These are phyloP conservation scores for Mycosarcoma mackinlayi DNA, from an alignment of 1,284 basidiomycete genomes.

Conservation along the genomic window DNA sequence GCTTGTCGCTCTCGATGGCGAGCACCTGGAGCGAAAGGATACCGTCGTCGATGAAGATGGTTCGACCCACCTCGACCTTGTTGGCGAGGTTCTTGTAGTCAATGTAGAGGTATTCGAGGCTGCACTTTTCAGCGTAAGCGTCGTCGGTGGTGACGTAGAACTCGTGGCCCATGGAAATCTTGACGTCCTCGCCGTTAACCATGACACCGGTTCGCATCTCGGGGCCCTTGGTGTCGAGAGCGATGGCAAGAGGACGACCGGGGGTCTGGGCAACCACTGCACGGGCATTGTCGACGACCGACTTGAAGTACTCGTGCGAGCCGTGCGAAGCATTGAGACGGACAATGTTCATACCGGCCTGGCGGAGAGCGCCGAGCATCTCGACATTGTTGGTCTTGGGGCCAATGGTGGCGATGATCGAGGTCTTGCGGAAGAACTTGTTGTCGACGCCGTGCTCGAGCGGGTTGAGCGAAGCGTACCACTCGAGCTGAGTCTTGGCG, in stretches of 20 bases:
- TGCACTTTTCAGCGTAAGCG: slow-evolving; percentile 82
- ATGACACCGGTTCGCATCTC: slow-evolving; percentile 98
- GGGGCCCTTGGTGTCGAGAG: slow-evolving; percentile 98
- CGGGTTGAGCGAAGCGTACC: slow-evolving; percentile 67
- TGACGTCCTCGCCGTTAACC: slow-evolving; percentile 84
- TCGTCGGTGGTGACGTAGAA: slow-evolving; percentile 90
- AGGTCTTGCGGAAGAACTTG: slow-evolving; percentile 67
- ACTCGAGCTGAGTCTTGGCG: slow-evolving; percentile 66
- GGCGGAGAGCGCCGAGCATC: slow-evolving; percentile 63
- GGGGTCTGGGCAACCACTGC: slow-evolving; percentile 58
- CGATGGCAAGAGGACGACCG: slow-evolving; percentile 94
- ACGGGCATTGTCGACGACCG: slow-evolving; percentile 66
- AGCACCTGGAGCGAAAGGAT: slow-evolving; percentile 94
- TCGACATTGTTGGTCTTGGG: slow-evolving; percentile 67
- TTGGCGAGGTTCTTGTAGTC: slow-evolving; percentile 86
- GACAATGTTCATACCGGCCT: slow-evolving; percentile 68
- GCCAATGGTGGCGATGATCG: slow-evolving; percentile 67
- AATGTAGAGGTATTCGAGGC: slow-evolving; percentile 75
- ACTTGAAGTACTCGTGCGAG: slow-evolving; percentile 65
- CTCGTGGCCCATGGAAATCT: slow-evolving; percentile 90
- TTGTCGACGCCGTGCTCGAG: slow-evolving; percentile 65
- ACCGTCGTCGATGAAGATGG: slow-evolving; percentile 97
- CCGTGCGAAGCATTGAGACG: slow-evolving; percentile 68
- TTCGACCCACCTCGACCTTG: slow-evolving; percentile 93
- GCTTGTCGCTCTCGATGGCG: slow-evolving; percentile 72